Evolutionary conservation across 192 early-diverging fungal species (phyloP), one percentile per base, ranked within the genome.

Genomic region (Coemansia sp.): DNA sequence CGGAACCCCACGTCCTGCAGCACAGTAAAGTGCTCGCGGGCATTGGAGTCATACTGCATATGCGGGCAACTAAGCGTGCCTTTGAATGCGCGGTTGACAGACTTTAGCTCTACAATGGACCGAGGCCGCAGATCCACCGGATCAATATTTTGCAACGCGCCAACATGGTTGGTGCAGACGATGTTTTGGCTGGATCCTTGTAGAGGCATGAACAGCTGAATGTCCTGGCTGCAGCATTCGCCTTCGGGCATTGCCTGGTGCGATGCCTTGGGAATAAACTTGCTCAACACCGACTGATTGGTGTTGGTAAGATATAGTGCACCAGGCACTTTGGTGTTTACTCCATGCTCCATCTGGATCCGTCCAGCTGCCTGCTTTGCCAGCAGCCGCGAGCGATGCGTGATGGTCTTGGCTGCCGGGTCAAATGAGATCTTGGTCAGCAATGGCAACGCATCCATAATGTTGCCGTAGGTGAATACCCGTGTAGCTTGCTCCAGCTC

Each of bases 1-100:
- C 84, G 80, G 60, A 82, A 82, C 11, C 86, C 86, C 21, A 86
- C 71, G 48, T 90, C 86, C 81, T 87, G 81, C n/a, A 83, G 71
- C 36, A 89, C 85, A 17, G 86, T 84, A 58, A 92, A 85, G 60
- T 85, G 81, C 64, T 92, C 87, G 40, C 87, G 83, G 11, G 87
- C 88, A 31, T 70, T 52, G 6, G 79, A 46, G 64, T 92, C 90
- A 55, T 78, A 85, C 55, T 87, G 84, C 30, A 83, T 75, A 58
- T 92, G 87, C 28, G 90, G 84, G 26, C 83, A 80, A 17, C 85
- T 78, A 39, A 82, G 78, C 43, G 77, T 69, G 6, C 88, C 88
- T 56, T 72, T 80, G 54, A 90, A 86, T 15, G 64, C 63, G 10
- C 79, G 56, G 64, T 90, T 88, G 49, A 88, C 66, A 31, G 83